These are phyloP conservation scores for Posidonia oceanica DNA, from an alignment of 116 monocot species.

Conservation along the genomic window DNA sequence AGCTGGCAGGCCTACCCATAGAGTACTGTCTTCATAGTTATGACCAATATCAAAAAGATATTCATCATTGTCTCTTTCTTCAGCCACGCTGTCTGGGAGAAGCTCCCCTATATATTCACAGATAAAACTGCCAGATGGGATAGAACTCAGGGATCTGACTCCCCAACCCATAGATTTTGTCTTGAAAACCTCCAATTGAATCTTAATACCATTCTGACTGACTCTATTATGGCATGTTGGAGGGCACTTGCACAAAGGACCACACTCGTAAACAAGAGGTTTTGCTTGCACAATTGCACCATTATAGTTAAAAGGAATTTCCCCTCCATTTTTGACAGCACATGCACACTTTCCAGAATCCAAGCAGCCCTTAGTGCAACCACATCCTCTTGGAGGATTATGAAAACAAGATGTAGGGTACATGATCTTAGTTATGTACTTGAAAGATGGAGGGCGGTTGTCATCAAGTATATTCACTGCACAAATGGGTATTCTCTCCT, in stretches of 20 bases:
- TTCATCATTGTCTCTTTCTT: conserved; percentile 34
- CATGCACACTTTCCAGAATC: conserved; percentile 40
- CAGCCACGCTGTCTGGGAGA: conserved; percentile 31
- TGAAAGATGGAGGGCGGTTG: conserved; percentile 18
- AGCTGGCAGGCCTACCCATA: conserved; percentile 41
- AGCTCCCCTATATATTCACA: conserved; percentile 50
- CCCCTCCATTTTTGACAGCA: conserved; percentile 48
- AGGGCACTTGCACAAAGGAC: conserved; percentile 50
- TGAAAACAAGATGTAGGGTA: conserved; percentile 17
- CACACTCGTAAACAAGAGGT: conserved; percentile 50
- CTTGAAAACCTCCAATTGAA: conserved; percentile 44
- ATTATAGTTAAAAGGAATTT: conserved; percentile 35
- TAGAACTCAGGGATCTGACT: conserved; percentile 27
- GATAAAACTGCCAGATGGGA: conserved; percentile 42
- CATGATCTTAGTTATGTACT: conserved; percentile 23
- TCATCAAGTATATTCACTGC: conserved; percentile 33
- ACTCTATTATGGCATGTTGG: conserved; percentile 41
- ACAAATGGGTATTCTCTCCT: conserved; percentile 37
- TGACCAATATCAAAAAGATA: conserved; percentile 44
- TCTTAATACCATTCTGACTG: conserved; percentile 37
- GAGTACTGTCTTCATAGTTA: conserved; percentile 34
- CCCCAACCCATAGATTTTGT: conserved; percentile 59
- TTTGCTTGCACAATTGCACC: conserved; percentile 46
- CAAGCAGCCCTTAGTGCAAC: conserved; percentile 32
- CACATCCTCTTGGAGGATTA: conserved; percentile 28